Evolutionary conservation across 2,329 filamentous ascomycete species (phyloP).

Genomic region (Cladosporium sp.): DNA sequence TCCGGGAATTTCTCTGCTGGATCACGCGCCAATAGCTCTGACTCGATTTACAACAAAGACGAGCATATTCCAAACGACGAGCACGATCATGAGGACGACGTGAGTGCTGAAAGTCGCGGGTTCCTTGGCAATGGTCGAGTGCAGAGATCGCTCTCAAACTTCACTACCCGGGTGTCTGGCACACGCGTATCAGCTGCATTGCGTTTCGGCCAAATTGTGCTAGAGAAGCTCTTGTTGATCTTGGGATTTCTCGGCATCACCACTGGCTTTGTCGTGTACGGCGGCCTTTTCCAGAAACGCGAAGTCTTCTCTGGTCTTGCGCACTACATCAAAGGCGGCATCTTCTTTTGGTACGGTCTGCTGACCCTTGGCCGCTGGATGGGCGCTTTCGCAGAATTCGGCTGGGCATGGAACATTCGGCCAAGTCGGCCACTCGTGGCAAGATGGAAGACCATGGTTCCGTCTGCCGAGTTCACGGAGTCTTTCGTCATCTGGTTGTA

Average conservation of each 20-base stretch:
- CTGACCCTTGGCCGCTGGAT: slow-evolving; percentile 84
- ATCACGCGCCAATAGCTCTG: slow-evolving; percentile 28
- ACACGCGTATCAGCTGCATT: slow-evolving; percentile 53
- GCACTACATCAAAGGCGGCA: slow-evolving; percentile 88
- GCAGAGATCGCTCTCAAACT: slow-evolving; percentile 23
- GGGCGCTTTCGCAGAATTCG: slow-evolving; percentile 81
- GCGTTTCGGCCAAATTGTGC: slow-evolving; percentile 54
- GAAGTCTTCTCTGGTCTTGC: slow-evolving; percentile 77
- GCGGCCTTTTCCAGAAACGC: slow-evolving; percentile 61
- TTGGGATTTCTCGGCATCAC: slow-evolving; percentile 68
- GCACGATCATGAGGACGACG: slow-evolving; percentile 29
- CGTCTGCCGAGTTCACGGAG: slow-evolving; percentile 82
- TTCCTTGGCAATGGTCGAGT: slow-evolving; percentile 37
- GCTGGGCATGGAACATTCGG: slow-evolving; percentile 92
- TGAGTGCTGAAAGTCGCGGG: slow-evolving; percentile 28
- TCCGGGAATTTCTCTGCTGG: slow-evolving; percentile 25
- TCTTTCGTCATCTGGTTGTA: slow-evolving; percentile 87
- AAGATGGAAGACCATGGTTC: slow-evolving; percentile 56
- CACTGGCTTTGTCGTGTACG: slow-evolving; percentile 69
- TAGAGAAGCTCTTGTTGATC: slow-evolving; percentile 72
- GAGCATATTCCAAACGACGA: slow-evolving; percentile 7
- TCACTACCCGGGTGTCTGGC: slow-evolving; percentile 27
- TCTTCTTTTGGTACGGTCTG: slow-evolving; percentile 91
- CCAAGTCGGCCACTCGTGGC: slow-evolving; percentile 53
- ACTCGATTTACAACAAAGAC: slow-evolving; percentile 22